A percentile compares a stretch with the other conserved stretches of the same genome.
phyloP scores from a whole-genome alignment of 176 grass and related monocot genomes.

The Juncus effusus region DNA sequence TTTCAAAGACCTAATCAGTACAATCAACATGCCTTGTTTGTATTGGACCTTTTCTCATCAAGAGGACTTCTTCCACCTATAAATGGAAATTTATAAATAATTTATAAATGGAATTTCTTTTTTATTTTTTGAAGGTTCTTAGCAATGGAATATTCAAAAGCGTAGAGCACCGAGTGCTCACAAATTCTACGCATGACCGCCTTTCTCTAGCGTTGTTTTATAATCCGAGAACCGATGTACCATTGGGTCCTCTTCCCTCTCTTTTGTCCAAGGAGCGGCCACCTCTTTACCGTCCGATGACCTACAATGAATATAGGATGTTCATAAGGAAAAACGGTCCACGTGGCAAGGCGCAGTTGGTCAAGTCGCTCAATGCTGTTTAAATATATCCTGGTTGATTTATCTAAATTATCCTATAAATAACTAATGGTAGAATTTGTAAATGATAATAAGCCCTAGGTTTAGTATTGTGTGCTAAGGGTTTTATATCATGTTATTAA shows the following conservation, averaged over 20 bases:
- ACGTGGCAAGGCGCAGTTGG: slow-evolving; percentile 23
- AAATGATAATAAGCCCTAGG: background rate
- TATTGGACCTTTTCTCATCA: too few species aligned
- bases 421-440: background rate
- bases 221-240: slow-evolving; percentile 32
- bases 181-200: slow-evolving; percentile 22
- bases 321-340: slow-evolving; percentile 34
- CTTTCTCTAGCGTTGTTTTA: slow-evolving; percentile 37
- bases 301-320: slow-evolving; percentile 37
- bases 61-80: too few species aligned
- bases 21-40: too few species aligned
- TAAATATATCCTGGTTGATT: background rate
- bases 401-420: background rate
- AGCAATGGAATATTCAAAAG: slow-evolving; percentile 38
- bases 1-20: too few species aligned
- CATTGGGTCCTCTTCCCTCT: slow-evolving; percentile 7
- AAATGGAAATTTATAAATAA: too few species aligned
- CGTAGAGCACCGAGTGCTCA: slow-evolving; percentile 41
- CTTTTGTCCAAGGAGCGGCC: slow-evolving; percentile 23
- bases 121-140: slow-evolving; percentile 20
- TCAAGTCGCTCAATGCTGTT: slow-evolving; percentile 11
- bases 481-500: too few species aligned
- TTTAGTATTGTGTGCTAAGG: background rate
- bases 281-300: slow-evolving; percentile 38
- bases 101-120: too few species aligned